Base-by-base conservation (phyloP, 1,284 basidiomycete species). In the Ustilago vetiveriae region DNA sequence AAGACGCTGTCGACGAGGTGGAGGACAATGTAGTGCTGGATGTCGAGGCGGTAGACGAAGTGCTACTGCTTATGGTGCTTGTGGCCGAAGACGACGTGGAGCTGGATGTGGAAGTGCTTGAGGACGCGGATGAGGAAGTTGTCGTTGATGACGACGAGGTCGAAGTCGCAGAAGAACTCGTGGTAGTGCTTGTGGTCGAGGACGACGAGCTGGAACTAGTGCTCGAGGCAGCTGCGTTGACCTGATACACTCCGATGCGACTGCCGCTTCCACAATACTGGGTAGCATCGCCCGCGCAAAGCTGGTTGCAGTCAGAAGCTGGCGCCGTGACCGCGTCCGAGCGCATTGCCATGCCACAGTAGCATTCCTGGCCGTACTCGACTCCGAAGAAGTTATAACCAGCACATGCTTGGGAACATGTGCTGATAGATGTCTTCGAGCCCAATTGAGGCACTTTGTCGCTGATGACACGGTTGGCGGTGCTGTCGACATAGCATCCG, bases 231-330 rank as follows among this genome's bases (percentile, higher is more conserved):
- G 47, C 24, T 49, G 19, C 21, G 17, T 23, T 51, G n/a, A 53
- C 83, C 0, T 87, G 84, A 72, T 91, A 91, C 11, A 90, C 86
- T 0, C 88, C 90, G 39, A 91, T 77, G n/a, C 87, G 85, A 72
- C 88, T 88, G 2, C 87, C 85, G 10, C 87, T 89, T 72, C 90
- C 90, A 66, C 90, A 90, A 37, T 86, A 86, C 80, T 90, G 85
- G 22, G 88, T 90, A 11, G 35, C 21, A 30, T 36, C 87, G 13
- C 88, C 90, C 24, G 85, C 85, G 63, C 90, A 91, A 3, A 83
- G 85, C 87, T 88, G 89, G 76, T 86, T 86, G 71, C 90, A 91
- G 44, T 85, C 85, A 21, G 84, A 79, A 1, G 85, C 85, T 16
- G 46, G 23, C 0, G 82, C 63, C 5, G 10, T 22, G 1, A 29